Evolutionary conservation across 805 yeast species (phyloP).

Genomic region (Lachancea sp.): DNA sequence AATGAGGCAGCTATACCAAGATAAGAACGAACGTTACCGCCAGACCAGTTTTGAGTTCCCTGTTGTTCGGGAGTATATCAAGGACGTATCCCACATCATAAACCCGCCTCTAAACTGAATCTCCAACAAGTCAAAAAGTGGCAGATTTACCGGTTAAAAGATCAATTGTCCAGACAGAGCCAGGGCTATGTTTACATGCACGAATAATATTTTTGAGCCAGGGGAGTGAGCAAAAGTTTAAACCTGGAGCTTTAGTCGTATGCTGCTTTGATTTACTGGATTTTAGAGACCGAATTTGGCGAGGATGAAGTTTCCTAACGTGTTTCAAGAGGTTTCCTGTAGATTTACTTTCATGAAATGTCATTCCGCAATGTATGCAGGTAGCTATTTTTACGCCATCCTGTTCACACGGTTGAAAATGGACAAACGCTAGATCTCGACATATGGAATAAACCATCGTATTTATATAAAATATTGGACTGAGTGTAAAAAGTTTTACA

Average conservation of each 20-base stretch:
- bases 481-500: too few relatives aligned
- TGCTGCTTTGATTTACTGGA: background rate
- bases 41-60: background rate
- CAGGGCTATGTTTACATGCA: conserved; percentile 1
- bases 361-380: background rate
- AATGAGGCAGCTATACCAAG: conserved; percentile 2
- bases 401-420: too few relatives aligned
- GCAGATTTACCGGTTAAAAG: background rate
- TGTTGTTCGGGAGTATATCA: background rate
- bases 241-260: background rate
- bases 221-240: background rate
- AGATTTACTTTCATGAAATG: conserved; percentile 2
- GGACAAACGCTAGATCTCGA: too few relatives aligned
- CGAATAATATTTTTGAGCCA: background rate
- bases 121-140: background rate
- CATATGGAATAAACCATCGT: too few relatives aligned
- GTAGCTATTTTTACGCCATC: background rate
- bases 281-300: background rate
- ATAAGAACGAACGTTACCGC: background rate
- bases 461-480: too few relatives aligned
- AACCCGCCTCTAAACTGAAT: background rate
- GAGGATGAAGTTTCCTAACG: background rate
- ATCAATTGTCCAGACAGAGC: background rate
- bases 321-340: conserved; percentile 4
- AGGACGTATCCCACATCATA: background rate